Conservation (phyloP, 306 rosid species). For the Ormosia semicastrata region DNA sequence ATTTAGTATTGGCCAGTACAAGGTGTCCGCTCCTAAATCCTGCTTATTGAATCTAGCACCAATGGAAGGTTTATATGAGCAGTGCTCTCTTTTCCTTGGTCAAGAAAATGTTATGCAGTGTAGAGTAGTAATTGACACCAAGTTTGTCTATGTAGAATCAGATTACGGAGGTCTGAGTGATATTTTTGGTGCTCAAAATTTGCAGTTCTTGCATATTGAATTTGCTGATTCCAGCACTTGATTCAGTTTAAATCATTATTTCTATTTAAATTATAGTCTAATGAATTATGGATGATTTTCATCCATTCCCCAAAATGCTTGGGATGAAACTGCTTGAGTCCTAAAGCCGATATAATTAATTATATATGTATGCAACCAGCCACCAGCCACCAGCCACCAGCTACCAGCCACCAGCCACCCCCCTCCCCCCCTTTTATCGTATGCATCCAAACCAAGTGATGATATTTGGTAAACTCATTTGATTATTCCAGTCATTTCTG, state of each 20-base stretch:
- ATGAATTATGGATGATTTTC: conserved; percentile 10
- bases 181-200: conserved; percentile 44
- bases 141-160: conserved; percentile 65
- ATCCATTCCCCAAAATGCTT: not conserved
- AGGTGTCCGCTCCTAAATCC: conserved; percentile 64
- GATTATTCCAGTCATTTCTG: not conserved
- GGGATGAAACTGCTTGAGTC: not conserved
- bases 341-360: not conserved
- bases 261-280: conserved; percentile 12
- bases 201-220: conserved; percentile 63
- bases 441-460: not conserved
- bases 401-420: no score
- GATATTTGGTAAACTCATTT: not conserved
- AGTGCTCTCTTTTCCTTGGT: conserved; percentile 47
- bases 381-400: no score
- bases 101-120: conserved; percentile 49
- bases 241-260: conserved; percentile 35
- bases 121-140: conserved; percentile 66
- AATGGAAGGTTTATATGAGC: conserved; percentile 82
- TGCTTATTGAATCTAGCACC: conserved; percentile 81
- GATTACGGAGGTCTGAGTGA: conserved; percentile 37
- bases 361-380: not conserved
- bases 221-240: conserved; percentile 56
- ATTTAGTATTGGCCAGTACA: conserved; percentile 38
- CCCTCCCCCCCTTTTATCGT: not conserved